Base-by-base conservation (phyloP, 1,284 basidiomycete genomes). In the Cryptococcus floricola region DNA sequence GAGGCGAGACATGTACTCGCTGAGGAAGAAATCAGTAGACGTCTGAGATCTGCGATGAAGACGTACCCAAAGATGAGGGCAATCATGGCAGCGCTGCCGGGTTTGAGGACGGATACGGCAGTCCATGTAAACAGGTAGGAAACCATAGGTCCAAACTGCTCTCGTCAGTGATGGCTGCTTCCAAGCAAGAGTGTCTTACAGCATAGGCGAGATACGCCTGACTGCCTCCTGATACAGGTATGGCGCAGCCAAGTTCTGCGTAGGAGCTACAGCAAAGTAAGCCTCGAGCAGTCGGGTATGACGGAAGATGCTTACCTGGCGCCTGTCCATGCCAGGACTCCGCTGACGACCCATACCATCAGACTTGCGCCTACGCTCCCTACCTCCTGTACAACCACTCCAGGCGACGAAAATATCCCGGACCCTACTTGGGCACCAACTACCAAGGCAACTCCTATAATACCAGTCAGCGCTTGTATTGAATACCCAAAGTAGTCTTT, bases 341-440 rank as follows among this genome's bases (percentile, higher is more conserved):
- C 91, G 53, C 88, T 86, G 4, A 82, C 78, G 10, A 88, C 64
- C 91, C 91, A 94, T 8, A 93, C 88, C 13, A 81, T 46, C 27
- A 93, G 75, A 78, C 89, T 90, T 34, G 90, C 89, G 9, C 90
- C 90, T 2, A 91, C 86, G 66, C 87, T 91, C 25, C 89, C 83
- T 0, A 88, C 88, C 67, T 92, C 89, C 14, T 88, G 87, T 31
- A 93, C 84, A 1, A 96, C 85, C n/a, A 94, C 85, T 23, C 91
- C 91, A 0, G 92, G 92, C 1, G 89, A 91, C 1, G 89, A 91
- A 78, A 96, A 96, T 62, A 96, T 95, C 19, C 92, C 92, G 13
- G 88, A 91, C 31, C 91, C 91, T 72, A 94, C 90, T 84, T 93
- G 90, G 59, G 85, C 77, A 5, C 91, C 90, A 19, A 89, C 84